Evolutionary conservation across 441 rosid species (phyloP).

Genomic region (Codiaeum variegatum): DNA sequence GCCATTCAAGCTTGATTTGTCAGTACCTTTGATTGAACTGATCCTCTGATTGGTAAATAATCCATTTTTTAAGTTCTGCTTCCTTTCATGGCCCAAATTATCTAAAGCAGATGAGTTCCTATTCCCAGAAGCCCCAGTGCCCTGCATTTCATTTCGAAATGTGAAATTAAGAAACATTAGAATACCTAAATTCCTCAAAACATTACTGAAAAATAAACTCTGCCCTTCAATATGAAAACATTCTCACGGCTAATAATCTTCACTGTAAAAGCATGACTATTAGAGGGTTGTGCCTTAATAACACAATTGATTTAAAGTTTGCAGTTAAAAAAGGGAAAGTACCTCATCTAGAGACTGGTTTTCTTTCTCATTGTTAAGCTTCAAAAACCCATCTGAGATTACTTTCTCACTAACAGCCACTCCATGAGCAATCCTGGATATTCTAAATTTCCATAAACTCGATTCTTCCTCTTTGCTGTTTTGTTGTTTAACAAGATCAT

Average conservation of each 20-base stretch:
- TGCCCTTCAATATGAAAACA: not conserved
- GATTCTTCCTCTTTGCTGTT: conserved; percentile 29
- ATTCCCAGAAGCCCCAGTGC: not conserved
- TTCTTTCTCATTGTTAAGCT: conserved; percentile 19
- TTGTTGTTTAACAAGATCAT: conserved; percentile 27
- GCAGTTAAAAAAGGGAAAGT: not conserved
- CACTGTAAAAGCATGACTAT: not conserved
- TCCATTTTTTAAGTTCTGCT: conserved; percentile 14
- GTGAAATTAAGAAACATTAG: not conserved
- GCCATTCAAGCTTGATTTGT: conserved; percentile 26
- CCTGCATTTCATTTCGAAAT: conserved; percentile 15
- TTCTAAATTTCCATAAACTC: conserved; percentile 17
- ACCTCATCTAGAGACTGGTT: conserved; percentile 23
- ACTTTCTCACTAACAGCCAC: conserved; percentile 16
- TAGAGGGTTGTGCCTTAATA: not conserved
- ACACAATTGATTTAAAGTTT: not conserved
- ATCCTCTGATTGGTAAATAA: not conserved
- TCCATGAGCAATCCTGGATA: conserved; percentile 25
- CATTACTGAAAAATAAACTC: not conserved
- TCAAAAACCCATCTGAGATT: conserved; percentile 12
- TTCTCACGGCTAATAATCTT: not conserved
- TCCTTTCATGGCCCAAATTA: conserved; percentile 11
- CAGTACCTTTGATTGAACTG: conserved; percentile 14
- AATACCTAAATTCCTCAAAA: not conserved
- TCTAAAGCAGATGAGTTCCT: conserved; percentile 8